These are phyloP conservation scores for Amanita exitialis DNA, from an alignment of 768 basidiomycete species.

Conservation along the genomic window DNA sequence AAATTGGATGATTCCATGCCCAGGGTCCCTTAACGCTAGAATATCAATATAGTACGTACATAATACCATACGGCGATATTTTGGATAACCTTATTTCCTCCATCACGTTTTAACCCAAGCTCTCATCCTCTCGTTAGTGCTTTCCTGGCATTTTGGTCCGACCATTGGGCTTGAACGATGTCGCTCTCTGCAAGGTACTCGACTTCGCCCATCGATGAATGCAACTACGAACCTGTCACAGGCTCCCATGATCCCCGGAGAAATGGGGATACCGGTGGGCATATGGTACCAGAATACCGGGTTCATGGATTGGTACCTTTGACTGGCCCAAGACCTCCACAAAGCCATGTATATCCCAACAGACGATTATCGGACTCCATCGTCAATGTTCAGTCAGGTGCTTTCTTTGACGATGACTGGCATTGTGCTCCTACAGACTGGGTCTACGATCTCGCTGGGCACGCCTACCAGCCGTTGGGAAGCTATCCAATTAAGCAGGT, in stretches of 20 bases:
- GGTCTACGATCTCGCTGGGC: not conserved
- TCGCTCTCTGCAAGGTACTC: not conserved
- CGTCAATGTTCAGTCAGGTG: not conserved
- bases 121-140: not conserved
- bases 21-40: not conserved
- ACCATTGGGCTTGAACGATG: not conserved
- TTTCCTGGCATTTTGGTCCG: not conserved
- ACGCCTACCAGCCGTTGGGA: constrained; percentile 1
- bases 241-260: not conserved
- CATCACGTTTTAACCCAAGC: constrained; percentile 1
- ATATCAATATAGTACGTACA: constrained; percentile 3
- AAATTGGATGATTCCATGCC: not conserved
- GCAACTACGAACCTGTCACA: not conserved
- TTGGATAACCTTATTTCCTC: constrained; percentile 7
- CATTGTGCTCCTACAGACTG: not conserved
- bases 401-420: not conserved
- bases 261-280: not conserved
- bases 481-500: constrained; percentile 3
- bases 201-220: not conserved
- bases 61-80: constrained; percentile 3
- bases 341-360: not conserved
- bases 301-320: not conserved
- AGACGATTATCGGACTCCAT: constrained; percentile 4
- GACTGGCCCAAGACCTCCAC: not conserved
- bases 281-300: not conserved